phyloP scores from a whole-genome alignment of 2,329 filamentous ascomycete species.

The Pseudocercospora pini-densiflorae region DNA sequence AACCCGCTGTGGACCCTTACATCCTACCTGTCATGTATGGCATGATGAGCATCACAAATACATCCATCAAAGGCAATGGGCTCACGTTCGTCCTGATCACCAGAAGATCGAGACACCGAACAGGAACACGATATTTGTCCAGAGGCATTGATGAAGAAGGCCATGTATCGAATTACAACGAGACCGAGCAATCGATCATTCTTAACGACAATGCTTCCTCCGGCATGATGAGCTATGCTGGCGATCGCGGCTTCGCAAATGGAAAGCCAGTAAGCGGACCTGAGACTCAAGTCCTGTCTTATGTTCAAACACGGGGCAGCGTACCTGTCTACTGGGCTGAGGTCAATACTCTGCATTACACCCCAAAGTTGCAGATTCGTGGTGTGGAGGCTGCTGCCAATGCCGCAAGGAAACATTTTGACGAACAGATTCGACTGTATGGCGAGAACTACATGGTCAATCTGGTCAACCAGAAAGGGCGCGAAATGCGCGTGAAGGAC shows the following conservation, averaged over 20 bases:
- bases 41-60: conserved; percentile 89
- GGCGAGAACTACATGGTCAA: conserved; percentile 98
- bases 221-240: conserved; percentile 78
- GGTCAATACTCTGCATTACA: conserved; percentile 90
- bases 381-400: conserved; percentile 78
- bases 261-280: conserved; percentile 68
- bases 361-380: conserved; percentile 85
- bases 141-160: conserved; percentile 91
- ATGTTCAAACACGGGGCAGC: conserved; percentile 95
- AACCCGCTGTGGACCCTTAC: conserved; percentile 82
- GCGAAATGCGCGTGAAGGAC: conserved; percentile 86
- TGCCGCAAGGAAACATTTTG: conserved; percentile 84
- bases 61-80: conserved; percentile 80
- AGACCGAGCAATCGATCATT: conserved; percentile 92
- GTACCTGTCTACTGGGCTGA: conserved; percentile 97
- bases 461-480: conserved; percentile 92
- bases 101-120: conserved; percentile 82
- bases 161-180: conserved; percentile 98
- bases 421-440: conserved; percentile 90
- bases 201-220: conserved; percentile 78
- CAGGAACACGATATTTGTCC: conserved; percentile 92
- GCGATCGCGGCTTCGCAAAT: conserved; percentile 75
- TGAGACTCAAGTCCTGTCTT: conserved; percentile 88
- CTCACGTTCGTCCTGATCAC: conserved; percentile 89
- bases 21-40: conserved; percentile 96